phyloP scores from a whole-genome alignment of 2,329 filamentous ascomycete genomes.

The Pseudogymnoascus sp. region DNA sequence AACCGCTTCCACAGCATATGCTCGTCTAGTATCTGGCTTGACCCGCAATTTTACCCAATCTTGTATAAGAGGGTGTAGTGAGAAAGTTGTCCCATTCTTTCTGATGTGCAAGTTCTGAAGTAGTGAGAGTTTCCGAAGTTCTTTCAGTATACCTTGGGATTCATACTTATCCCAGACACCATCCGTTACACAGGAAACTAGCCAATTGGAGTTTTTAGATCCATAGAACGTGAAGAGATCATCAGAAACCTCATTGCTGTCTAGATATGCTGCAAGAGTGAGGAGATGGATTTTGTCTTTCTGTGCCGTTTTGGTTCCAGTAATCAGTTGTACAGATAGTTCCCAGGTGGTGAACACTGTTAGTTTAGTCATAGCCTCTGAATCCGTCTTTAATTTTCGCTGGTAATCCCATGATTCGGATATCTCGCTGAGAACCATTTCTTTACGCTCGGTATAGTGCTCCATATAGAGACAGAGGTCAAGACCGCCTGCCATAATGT shows the following conservation, averaged over 20 bases:
- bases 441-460: slow-evolving; percentile 13
- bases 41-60: slow-evolving; percentile 18
- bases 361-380: slow-evolving; percentile 19
- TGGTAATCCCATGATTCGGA: slow-evolving; percentile 16
- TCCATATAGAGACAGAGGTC: slow-evolving; percentile 16
- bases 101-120: slow-evolving; percentile 13
- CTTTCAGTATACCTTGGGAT: slow-evolving; percentile 12
- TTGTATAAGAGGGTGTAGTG: slow-evolving; percentile 19
- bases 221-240: slow-evolving; percentile 16
- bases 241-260: slow-evolving; percentile 19
- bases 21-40: not conserved
- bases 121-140: slow-evolving; percentile 19
- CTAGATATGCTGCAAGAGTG: slow-evolving; percentile 18
- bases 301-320: slow-evolving; percentile 1
- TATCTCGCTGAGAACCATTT: slow-evolving; percentile 15
- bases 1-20: not conserved
- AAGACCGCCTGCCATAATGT: slow-evolving; percentile 17
- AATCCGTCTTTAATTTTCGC: slow-evolving; percentile 15
- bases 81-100: slow-evolving; percentile 10
- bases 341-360: slow-evolving; percentile 24
- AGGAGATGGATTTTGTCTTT: slow-evolving; percentile 16
- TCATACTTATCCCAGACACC: slow-evolving; percentile 16
- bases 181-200: slow-evolving; percentile 12
- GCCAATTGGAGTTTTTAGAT: slow-evolving; percentile 8
- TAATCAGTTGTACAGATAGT: slow-evolving; percentile 20